Evolutionary conservation across 2,329 filamentous ascomycete species (phyloP), one percentile per base, ranked within the genome.

Genomic region (Clonostachys sp.): DNA sequence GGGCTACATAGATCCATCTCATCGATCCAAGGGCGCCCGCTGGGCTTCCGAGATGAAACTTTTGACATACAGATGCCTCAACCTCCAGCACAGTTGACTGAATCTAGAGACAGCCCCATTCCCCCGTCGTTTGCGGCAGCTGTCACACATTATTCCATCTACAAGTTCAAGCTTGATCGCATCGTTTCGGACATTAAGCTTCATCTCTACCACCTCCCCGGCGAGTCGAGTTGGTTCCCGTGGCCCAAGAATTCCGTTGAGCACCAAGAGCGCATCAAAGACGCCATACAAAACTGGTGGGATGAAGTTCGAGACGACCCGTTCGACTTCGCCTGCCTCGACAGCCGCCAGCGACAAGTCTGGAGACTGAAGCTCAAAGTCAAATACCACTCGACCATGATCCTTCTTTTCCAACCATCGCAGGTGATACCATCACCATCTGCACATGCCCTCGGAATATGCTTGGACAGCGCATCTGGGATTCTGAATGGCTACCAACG

Each of bases 21-120:
- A 5, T 62, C 64, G 3, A 67, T 68, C 7, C 65, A 68, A 47
- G 65, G 65, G 7, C 62, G 65, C 2, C 65, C 65, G 2, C 55
- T 68, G 3, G 63, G 65, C 1, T 61, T 68, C 14, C 53, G 63
- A 12, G 65, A 68, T 41, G 65, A 68, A 40, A 63, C 63, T 0
- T 67, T 68, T 46, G 65, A 68, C 45, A 51, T 67, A 3, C 46
- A 55, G 34, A 24, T 58, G 34, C 57, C 57, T 6, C 34, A 53
- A 2, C 16, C 44, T 12, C 42, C 17, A 3, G 38, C 40, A 13
- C 6, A 12, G 14, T 17, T 45, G 8, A 34, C 46, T 13, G 16
- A 12, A 5, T 3, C 6, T 6, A 17, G 12, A 34, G 38, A 35
- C 20, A 3, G 12, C 20, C 16, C 8, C 12, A 14, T 36, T 14